Evolutionary conservation across 345 rosid species (phyloP).

Genomic region (Lepidium didymum): DNA sequence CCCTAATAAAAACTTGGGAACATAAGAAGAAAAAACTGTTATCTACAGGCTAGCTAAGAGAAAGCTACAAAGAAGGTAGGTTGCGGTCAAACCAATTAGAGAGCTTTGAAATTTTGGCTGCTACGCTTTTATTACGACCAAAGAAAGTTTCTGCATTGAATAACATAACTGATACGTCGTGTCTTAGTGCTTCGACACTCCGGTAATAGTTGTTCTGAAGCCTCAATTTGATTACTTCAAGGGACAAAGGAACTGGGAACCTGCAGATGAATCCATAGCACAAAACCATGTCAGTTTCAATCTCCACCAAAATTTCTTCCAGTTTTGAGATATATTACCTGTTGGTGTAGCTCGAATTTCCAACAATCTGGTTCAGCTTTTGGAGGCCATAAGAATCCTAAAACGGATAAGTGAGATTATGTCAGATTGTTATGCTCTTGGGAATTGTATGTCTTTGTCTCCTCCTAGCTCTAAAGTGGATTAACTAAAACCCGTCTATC

Average conservation of each 20-base stretch:
- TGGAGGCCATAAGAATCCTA: slow-evolving; percentile 83
- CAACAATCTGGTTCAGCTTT: slow-evolving; percentile 66
- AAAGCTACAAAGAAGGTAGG: slow-evolving; percentile 42
- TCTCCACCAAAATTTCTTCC: not conserved
- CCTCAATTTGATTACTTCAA: slow-evolving; percentile 61
- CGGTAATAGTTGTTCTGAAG: slow-evolving; percentile 82
- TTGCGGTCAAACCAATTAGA: slow-evolving; percentile 49
- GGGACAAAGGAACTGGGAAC: slow-evolving; percentile 82
- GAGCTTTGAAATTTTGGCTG: slow-evolving; percentile 45
- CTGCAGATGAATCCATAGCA: slow-evolving; percentile 34
- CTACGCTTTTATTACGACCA: slow-evolving; percentile 46
- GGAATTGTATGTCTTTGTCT: not conserved
- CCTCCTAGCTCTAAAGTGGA: not conserved
- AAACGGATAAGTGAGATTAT: slow-evolving; percentile 14
- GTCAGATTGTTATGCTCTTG: slow-evolving; percentile 4
- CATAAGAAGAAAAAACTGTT: not conserved
- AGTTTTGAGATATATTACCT: slow-evolving; percentile 42
- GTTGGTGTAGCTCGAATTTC: slow-evolving; percentile 67
- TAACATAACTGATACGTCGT: slow-evolving; percentile 64
- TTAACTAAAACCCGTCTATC: not conserved
- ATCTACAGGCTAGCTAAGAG: slow-evolving; percentile 36
- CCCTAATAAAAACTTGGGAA: slow-evolving; percentile 15
- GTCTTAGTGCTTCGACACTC: slow-evolving; percentile 65
- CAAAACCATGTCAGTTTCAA: not conserved
- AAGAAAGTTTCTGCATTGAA: slow-evolving; percentile 61